Evolutionary conservation across 805 yeast genomes (phyloP).

Genomic region (Cyberlindnera suaveolens): DNA sequence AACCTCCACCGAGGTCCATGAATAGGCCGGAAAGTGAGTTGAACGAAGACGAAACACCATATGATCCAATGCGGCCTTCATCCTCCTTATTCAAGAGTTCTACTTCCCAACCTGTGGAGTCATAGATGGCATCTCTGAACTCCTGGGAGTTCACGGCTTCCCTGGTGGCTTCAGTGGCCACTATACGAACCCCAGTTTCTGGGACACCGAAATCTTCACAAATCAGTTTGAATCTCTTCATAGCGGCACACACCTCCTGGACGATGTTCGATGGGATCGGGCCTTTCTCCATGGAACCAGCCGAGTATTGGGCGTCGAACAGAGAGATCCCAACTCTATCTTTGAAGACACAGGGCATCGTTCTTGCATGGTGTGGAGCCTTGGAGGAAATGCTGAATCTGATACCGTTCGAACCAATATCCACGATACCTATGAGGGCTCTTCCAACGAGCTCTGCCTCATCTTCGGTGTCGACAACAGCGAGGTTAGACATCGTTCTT

Average conservation of each 20-base stretch:
- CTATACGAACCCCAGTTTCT: constrained; percentile 51
- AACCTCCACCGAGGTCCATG: constrained; percentile 71
- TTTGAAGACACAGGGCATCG: constrained; percentile 72
- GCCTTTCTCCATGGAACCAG: constrained; percentile 33
- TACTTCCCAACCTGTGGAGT: constrained; percentile 64
- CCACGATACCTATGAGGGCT: constrained; percentile 60
- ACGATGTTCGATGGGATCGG: constrained; percentile 57
- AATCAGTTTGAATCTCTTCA: constrained; percentile 60
- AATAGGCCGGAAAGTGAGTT: constrained; percentile 60
- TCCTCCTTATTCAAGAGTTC: constrained; percentile 52
- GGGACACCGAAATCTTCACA: constrained; percentile 74
- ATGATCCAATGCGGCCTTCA: constrained; percentile 63
- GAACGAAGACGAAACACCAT: constrained; percentile 71
- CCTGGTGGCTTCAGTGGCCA: constrained; percentile 72
- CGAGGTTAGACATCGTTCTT: no score
- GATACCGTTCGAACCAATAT: constrained; percentile 73
- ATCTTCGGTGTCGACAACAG: constrained; percentile 26
- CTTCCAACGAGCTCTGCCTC: constrained; percentile 55
- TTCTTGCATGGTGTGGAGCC: constrained; percentile 64
- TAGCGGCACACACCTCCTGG: constrained; percentile 51
- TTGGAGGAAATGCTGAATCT: constrained; percentile 67
- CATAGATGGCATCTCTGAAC: constrained; percentile 47
- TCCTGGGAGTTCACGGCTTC: constrained; percentile 60
- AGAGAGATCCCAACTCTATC: constrained; percentile 67
- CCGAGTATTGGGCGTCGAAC: constrained; percentile 51